Evolutionary conservation across 148 eudicot species (phyloP).

Genomic region (Rhododendron mucronatum): DNA sequence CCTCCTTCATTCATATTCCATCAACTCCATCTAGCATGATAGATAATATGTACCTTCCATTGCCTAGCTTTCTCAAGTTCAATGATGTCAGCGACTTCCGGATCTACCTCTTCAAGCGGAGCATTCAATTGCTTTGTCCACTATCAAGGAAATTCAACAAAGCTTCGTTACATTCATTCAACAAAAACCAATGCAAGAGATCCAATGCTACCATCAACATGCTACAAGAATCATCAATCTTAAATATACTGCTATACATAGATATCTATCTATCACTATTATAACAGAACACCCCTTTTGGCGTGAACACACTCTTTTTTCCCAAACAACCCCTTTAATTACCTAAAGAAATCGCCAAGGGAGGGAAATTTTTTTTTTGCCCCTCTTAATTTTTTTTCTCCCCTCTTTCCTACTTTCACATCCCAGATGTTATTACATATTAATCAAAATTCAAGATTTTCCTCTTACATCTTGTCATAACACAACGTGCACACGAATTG

Average conservation of each 20-base stretch:
- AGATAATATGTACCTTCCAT: constrained; percentile 62
- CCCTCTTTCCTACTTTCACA: neutral
- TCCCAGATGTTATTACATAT: neutral
- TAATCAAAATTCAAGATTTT: neutral
- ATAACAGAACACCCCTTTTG: neutral
- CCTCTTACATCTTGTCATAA: neutral
- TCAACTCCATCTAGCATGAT: too few species aligned
- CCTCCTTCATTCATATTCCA: neutral
- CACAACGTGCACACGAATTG: neutral
- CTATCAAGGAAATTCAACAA: constrained; percentile 27
- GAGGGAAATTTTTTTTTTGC: neutral
- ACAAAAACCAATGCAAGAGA: constrained; percentile 2
- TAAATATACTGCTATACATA: neutral
- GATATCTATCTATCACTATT: neutral
- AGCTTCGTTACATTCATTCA: neutral
- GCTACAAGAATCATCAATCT: neutral
- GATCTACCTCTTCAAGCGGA: constrained; percentile 75
- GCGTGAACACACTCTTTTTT: neutral
- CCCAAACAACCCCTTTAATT: neutral
- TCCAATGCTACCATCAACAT: neutral
- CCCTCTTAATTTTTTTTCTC: neutral
- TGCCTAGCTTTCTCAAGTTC: constrained; percentile 91
- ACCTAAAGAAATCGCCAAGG: neutral
- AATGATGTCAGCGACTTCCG: constrained; percentile 76
- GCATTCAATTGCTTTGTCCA: constrained; percentile 91